Evolutionary conservation across 495 filamentous ascomycete genomes (phyloP).

Genomic region (Apiosordaria backusii): DNA sequence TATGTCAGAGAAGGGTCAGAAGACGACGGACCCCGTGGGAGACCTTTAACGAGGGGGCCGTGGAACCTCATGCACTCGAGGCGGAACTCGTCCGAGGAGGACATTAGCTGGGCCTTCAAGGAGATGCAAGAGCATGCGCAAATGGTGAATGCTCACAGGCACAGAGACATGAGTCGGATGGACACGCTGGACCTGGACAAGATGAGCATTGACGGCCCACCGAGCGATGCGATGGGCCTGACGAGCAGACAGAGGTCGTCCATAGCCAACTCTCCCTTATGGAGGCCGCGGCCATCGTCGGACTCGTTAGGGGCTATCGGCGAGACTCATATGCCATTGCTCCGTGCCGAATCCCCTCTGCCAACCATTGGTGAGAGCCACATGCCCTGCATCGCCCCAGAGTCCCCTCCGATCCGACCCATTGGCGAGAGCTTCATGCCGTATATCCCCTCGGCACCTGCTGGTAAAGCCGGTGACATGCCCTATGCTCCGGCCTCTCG

Average conservation of each 20-base stretch:
- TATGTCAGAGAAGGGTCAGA: slow-evolving; percentile 52
- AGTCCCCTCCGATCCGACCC: slow-evolving; percentile 28
- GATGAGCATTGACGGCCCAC: slow-evolving; percentile 43
- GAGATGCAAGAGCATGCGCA: slow-evolving; percentile 50
- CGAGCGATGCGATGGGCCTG: slow-evolving; percentile 41
- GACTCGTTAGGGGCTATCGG: slow-evolving; percentile 32
- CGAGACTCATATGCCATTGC: slow-evolving; percentile 38
- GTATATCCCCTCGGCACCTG: slow-evolving; percentile 36
- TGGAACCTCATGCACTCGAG: slow-evolving; percentile 36
- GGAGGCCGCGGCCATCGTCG: slow-evolving; percentile 23
- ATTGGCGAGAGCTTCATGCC: slow-evolving; percentile 39
- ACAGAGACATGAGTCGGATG: slow-evolving; percentile 19
- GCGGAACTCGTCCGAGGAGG: slow-evolving; percentile 45
- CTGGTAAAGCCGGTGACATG: slow-evolving; percentile 34
- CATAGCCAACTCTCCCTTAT: slow-evolving; percentile 28
- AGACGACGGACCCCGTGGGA: slow-evolving; percentile 35
- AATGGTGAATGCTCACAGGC: slow-evolving; percentile 23
- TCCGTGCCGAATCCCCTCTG: slow-evolving; percentile 39
- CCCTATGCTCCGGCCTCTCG: slow-evolving; percentile 29
- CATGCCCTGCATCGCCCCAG: slow-evolving; percentile 29
- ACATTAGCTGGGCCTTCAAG: slow-evolving; percentile 49
- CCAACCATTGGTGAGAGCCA: slow-evolving; percentile 33
- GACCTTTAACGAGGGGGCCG: slow-evolving; percentile 34
- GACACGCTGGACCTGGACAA: slow-evolving; percentile 41
- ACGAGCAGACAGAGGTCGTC: slow-evolving; percentile 35